Evolutionary conservation across 192 early-diverging fungal genomes (phyloP).

Genomic region (Mortierella antarctica): DNA sequence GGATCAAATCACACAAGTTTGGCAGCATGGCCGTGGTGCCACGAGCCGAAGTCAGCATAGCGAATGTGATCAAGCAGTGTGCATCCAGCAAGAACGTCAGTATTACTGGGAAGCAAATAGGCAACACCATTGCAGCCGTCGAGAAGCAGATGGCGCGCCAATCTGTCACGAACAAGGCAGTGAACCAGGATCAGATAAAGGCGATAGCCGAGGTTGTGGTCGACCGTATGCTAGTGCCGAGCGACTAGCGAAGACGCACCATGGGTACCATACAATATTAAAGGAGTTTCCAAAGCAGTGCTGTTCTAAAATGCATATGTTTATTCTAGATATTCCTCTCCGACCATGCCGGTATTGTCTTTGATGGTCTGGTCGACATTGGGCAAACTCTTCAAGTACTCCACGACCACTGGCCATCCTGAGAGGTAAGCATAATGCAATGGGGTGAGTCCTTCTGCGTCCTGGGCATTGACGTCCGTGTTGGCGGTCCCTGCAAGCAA

Average conservation of each 20-base stretch:
- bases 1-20: conserved; percentile 4
- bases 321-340: conserved; percentile 31
- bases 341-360: conserved; percentile 33
- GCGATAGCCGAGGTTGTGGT: not conserved
- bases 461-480: conserved; percentile 51
- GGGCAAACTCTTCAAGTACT: conserved; percentile 29
- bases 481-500: conserved; percentile 49
- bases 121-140: conserved; percentile 6
- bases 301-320: not conserved
- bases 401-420: conserved; percentile 31
- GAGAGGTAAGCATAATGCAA: conserved; percentile 39
- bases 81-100: not conserved
- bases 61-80: conserved; percentile 12
- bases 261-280: not conserved
- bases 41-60: conserved; percentile 23
- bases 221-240: not conserved
- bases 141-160: conserved; percentile 18
- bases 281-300: not conserved
- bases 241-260: not conserved
- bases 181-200: conserved; percentile 15
- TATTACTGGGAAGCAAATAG: conserved; percentile 13
- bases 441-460: conserved; percentile 38
- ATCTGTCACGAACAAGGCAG: conserved; percentile 16
- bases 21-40: conserved; percentile 14
- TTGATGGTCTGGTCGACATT: conserved; percentile 23